phyloP scores from a whole-genome alignment of 169 alveolate genomes.

The Plasmodium reichenowi region DNA sequence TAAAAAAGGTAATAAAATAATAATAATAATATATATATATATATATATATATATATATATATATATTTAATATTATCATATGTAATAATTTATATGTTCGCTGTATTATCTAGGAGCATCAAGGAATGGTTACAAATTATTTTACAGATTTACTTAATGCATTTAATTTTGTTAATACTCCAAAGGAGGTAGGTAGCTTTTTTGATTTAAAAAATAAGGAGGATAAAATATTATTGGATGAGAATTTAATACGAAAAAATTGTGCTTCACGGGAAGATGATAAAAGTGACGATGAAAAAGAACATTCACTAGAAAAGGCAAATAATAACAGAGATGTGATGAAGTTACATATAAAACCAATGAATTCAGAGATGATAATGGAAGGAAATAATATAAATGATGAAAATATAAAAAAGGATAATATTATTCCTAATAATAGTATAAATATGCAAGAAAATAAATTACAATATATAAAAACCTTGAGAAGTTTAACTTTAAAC shows the following conservation, averaged over 20 bases:
- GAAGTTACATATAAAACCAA: background rate
- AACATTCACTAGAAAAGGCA: background rate
- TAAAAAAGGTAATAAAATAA: conserved; percentile 24
- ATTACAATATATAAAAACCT: background rate
- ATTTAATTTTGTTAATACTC: conserved; percentile 30
- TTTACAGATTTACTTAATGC: conserved; percentile 39
- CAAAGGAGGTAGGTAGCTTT: background rate
- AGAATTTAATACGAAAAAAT: no score
- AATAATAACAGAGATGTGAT: background rate
- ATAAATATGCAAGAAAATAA: background rate
- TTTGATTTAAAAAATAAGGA: background rate
- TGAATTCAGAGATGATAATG: background rate
- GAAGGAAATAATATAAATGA: background rate
- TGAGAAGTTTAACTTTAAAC: conserved; percentile 14
- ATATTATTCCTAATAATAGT: background rate
- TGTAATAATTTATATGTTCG: background rate
- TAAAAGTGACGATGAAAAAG: background rate
- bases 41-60: background rate
- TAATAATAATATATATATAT: background rate
- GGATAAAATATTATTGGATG: no score
- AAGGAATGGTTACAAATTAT: conserved; percentile 6
- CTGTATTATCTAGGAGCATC: conserved; percentile 8
- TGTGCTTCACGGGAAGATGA: background rate
- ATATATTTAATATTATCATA: background rate
- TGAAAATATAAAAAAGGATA: conserved; percentile 2